phyloP scores from a whole-genome alignment of 2,329 filamentous ascomycete species.

The Cryphonectria naterciae region DNA sequence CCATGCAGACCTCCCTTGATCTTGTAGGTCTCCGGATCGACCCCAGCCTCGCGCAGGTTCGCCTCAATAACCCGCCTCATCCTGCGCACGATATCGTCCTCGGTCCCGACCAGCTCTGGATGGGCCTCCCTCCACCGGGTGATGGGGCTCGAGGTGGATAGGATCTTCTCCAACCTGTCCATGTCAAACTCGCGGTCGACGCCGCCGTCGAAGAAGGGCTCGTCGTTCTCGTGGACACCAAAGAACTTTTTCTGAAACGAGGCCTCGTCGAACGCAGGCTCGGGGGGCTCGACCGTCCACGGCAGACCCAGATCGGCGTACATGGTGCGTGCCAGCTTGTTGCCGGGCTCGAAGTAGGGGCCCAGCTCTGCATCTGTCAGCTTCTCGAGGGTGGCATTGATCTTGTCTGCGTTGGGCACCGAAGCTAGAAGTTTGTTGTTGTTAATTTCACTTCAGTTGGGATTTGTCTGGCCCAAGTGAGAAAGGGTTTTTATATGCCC shows the following conservation, averaged over 20 bases:
- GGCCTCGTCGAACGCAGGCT: constrained; percentile 43
- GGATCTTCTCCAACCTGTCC: constrained; percentile 41
- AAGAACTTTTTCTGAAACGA: constrained; percentile 49
- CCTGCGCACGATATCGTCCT: constrained; percentile 43
- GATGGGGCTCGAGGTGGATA: constrained; percentile 45
- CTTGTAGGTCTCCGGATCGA: constrained; percentile 40
- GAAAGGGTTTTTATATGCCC: background rate
- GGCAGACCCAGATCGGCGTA: constrained; percentile 53
- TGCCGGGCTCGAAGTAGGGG: constrained; percentile 48
- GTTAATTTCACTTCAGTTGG: background rate
- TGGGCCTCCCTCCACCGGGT: constrained; percentile 51
- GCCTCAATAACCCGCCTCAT: constrained; percentile 36
- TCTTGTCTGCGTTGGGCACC: constrained; percentile 44
- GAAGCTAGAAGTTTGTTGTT: constrained; percentile 17
- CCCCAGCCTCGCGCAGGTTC: constrained; percentile 39
- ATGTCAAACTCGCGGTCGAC: constrained; percentile 31
- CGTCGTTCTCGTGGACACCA: constrained; percentile 34
- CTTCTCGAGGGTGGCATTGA: constrained; percentile 47
- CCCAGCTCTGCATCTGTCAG: constrained; percentile 42
- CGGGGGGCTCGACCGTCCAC: constrained; percentile 46
- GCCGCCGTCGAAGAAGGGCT: constrained; percentile 37
- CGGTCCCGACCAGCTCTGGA: constrained; percentile 45
- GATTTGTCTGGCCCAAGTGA: background rate
- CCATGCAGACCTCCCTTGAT: constrained; percentile 34
- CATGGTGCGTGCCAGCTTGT: constrained; percentile 42